Conservation (phyloP, 2,329 filamentous ascomycete species). For the Talaromyces sp. region DNA sequence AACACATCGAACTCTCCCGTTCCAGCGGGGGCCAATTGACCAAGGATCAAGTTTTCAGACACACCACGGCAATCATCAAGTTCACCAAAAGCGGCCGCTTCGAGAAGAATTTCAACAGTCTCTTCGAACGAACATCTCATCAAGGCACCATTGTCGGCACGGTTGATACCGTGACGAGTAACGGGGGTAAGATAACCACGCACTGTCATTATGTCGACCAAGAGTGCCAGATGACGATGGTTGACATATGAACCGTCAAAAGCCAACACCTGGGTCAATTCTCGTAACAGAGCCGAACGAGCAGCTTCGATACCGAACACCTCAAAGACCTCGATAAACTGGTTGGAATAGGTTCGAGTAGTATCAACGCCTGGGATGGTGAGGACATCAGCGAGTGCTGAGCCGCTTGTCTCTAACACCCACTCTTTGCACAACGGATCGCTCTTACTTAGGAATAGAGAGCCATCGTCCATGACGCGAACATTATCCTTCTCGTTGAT, state of each 20-base stretch:
- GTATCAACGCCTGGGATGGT: slow-evolving; percentile 85
- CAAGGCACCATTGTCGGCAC: slow-evolving; percentile 92
- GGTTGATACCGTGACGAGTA: slow-evolving; percentile 97
- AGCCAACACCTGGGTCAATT: slow-evolving; percentile 87
- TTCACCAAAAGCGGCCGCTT: slow-evolving; percentile 91
- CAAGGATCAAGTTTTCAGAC: slow-evolving; percentile 97
- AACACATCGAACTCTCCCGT: slow-evolving; percentile 94
- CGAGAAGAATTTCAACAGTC: slow-evolving; percentile 95
- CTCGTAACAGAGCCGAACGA: slow-evolving; percentile 78
- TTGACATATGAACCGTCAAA: slow-evolving; percentile 99
- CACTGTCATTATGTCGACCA: slow-evolving; percentile 98
- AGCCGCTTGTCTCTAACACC: slow-evolving; percentile 94
- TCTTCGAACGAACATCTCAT: slow-evolving; percentile 99
- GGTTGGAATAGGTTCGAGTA: slow-evolving; percentile 85
- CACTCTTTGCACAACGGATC: slow-evolving; percentile 81
- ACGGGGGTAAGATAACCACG: slow-evolving; percentile 92
- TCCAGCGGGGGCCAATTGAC: slow-evolving; percentile 93
- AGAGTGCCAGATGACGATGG: slow-evolving; percentile 89
- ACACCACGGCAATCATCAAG: slow-evolving; percentile 97
- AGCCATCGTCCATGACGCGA: slow-evolving; percentile 66
- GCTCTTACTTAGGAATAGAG: slow-evolving; percentile 70
- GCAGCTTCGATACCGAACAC: slow-evolving; percentile 97
- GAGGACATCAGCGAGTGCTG: slow-evolving; percentile 78
- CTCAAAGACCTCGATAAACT: slow-evolving; percentile 89
- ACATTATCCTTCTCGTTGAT: slow-evolving; percentile 77